A percentile compares a stretch with the other conserved stretches of the same genome.
These are phyloP conservation scores for Chenopodium formosanum DNA, from an alignment of 148 eudicot genomes.

Conservation along the genomic window DNA sequence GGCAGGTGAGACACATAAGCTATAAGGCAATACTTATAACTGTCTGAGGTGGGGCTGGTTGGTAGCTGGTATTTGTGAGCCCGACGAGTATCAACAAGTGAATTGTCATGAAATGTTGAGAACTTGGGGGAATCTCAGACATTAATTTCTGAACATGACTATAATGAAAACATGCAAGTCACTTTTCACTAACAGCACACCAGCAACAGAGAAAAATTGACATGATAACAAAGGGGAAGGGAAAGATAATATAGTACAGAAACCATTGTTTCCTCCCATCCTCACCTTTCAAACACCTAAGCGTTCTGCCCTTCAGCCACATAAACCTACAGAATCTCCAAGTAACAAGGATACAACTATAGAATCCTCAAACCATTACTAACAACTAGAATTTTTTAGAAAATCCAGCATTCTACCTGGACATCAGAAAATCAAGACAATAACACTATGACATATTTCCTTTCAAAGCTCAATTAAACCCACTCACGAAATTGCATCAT, in stretches of 20 bases:
- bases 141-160: too few relatives aligned
- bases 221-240: not conserved
- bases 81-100: too few relatives aligned
- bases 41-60: too few relatives aligned
- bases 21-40: too few relatives aligned
- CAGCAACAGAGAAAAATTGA: not conserved
- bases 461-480: not conserved
- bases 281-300: not conserved
- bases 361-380: not conserved
- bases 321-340: not conserved
- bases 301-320: not conserved
- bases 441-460: not conserved
- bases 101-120: too few relatives aligned
- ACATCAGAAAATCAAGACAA: not conserved
- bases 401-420: not conserved
- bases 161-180: too few relatives aligned
- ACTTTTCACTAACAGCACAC: not conserved
- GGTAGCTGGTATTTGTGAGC: too few relatives aligned
- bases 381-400: not conserved
- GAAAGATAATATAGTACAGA: not conserved
- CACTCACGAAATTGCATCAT: not conserved
- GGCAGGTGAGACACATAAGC: too few relatives aligned
- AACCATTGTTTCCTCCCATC: not conserved
- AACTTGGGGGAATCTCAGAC: too few relatives aligned
- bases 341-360: not conserved